phyloP scores from a whole-genome alignment of 2,329 filamentous ascomycete genomes.

The Curvularia sp. region DNA sequence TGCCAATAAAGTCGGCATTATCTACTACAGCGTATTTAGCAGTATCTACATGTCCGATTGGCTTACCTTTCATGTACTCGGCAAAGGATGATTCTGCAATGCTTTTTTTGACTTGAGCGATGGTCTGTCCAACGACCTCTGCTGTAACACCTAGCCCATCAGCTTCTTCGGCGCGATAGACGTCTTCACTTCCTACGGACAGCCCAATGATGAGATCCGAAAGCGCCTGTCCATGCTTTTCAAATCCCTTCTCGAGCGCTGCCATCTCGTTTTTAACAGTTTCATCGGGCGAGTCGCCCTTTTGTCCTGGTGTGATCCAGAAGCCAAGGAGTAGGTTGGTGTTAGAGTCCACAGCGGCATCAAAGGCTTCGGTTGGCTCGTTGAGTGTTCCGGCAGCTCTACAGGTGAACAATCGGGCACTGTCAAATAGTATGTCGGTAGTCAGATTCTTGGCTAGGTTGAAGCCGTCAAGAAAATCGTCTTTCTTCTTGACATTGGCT shows the following conservation, averaged over 20 bases:
- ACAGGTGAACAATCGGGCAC: conserved; percentile 74
- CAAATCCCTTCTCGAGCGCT: conserved; percentile 42
- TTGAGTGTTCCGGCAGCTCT: conserved; percentile 56
- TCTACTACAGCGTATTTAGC: conserved; percentile 33
- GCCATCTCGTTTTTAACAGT: conserved; percentile 37
- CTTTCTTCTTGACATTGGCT: conserved; percentile 28
- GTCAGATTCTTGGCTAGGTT: conserved; percentile 32
- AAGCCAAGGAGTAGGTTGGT: conserved; percentile 46
- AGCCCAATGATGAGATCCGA: conserved; percentile 52
- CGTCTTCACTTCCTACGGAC: conserved; percentile 47
- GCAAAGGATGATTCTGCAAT: conserved; percentile 67
- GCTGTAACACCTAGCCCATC: conserved; percentile 69
- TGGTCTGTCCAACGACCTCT: conserved; percentile 67
- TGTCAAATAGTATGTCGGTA: conserved; percentile 65
- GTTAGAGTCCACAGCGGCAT: conserved; percentile 44
- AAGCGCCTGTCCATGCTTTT: conserved; percentile 58
- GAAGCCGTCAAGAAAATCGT: conserved; percentile 36
- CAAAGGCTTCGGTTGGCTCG: conserved; percentile 63
- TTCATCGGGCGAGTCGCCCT: conserved; percentile 52
- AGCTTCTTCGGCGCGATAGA: conserved; percentile 64
- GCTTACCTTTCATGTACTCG: conserved; percentile 48
- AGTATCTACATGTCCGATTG: conserved; percentile 51
- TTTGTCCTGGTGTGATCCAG: conserved; percentile 31
- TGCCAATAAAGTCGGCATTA: conserved; percentile 44
- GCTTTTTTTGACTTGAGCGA: conserved; percentile 39